Conservation (phyloP, 306 rosid species). For the Ochetophila trinervis region DNA sequence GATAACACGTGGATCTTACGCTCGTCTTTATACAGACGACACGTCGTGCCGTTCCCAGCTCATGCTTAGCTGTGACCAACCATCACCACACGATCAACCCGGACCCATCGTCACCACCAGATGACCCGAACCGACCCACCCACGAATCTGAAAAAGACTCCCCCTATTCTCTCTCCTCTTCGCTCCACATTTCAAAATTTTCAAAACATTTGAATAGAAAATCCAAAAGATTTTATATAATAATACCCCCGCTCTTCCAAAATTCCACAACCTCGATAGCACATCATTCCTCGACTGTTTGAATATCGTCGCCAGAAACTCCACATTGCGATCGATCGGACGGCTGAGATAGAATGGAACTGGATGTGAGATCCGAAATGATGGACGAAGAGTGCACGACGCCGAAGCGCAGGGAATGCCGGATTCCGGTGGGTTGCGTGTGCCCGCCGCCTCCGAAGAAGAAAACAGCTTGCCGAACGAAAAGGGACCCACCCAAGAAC, state of each 20-base stretch:
- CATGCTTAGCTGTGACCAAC: conserved; percentile 32
- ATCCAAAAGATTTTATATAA: not conserved
- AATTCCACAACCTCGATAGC: too few species aligned
- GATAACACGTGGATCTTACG: not conserved
- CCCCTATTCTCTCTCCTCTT: not conserved
- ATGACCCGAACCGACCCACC: conserved; percentile 12
- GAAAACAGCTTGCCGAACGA: conserved; percentile 38
- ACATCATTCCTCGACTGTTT: not conserved
- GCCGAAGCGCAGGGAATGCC: conserved; percentile 51
- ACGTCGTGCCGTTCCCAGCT: not conserved
- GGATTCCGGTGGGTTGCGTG: conserved; percentile 39
- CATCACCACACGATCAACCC: conserved; percentile 12
- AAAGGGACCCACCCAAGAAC: conserved; percentile 47
- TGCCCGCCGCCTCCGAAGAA: conserved; percentile 81
- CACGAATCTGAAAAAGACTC: not conserved
- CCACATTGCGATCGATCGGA: not conserved
- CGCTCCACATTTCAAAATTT: conserved; percentile 18
- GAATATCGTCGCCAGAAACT: conserved; percentile 1
- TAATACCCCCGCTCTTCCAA: not conserved
- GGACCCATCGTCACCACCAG: not conserved
- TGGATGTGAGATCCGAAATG: conserved; percentile 24
- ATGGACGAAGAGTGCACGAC: conserved; percentile 42
- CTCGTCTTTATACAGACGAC: not conserved
- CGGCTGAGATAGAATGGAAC: conserved; percentile 24
- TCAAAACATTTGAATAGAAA: conserved; percentile 7